Percentiles rank a stretch among this genome's conserved stretches.
phyloP scores from a whole-genome alignment of 2,329 filamentous ascomycete genomes.

The Ascocoryne sarcoides region DNA sequence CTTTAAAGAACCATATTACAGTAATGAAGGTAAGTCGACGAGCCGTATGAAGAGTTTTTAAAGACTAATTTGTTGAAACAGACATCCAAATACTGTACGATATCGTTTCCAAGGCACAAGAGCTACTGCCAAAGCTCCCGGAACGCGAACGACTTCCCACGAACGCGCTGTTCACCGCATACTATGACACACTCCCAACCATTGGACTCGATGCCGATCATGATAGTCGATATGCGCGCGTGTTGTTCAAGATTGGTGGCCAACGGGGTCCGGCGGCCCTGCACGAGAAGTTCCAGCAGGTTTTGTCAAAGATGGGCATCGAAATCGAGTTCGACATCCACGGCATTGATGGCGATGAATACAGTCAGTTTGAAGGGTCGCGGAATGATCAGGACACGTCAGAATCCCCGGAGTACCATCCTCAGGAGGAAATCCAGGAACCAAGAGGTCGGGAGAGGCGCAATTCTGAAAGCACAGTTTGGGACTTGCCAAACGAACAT shows the following conservation, averaged over 20 bases:
- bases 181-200: conserved; percentile 65
- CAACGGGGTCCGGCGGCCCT: conserved; percentile 49
- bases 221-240: conserved; percentile 66
- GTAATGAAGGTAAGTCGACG: conserved; percentile 46
- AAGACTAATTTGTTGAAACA: conserved; percentile 27
- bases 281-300: conserved; percentile 59
- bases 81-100: conserved; percentile 73
- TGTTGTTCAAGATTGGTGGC: conserved; percentile 71
- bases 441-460: conserved; percentile 16
- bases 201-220: conserved; percentile 63
- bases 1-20: conserved; percentile 40
- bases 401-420: conserved; percentile 9
- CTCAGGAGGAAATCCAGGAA: conserved; percentile 11
- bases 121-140: conserved; percentile 46
- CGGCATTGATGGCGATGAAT: conserved; percentile 29
- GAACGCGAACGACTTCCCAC: conserved; percentile 60
- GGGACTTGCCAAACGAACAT: conserved; percentile 18
- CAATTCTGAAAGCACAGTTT: conserved; percentile 28
- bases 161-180: conserved; percentile 71
- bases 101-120: conserved; percentile 65
- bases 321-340: conserved; percentile 52
- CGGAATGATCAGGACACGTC: conserved; percentile 1
- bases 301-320: conserved; percentile 63
- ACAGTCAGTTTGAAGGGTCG: conserved; percentile 11
- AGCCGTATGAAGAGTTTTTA: background rate